Conservation (phyloP, 2,329 filamentous ascomycete species). For the Bertia moriformis region DNA sequence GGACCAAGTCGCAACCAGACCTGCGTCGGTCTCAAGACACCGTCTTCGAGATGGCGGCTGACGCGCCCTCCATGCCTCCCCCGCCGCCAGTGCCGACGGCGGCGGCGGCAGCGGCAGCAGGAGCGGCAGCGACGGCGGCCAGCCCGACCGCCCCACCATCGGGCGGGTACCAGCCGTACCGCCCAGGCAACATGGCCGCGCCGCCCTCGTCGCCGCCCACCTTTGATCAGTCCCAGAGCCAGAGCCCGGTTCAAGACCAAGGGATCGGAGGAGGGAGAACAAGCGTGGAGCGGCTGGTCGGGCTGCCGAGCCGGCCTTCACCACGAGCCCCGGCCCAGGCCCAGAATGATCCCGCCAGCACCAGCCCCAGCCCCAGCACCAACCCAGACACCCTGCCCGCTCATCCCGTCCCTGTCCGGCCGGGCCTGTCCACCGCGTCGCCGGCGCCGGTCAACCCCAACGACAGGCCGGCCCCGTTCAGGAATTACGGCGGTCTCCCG, state of each 20-base stretch:
- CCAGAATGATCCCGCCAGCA: conserved; percentile 9
- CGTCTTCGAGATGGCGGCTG: conserved; percentile 59
- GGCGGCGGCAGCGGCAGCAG: conserved; percentile 10
- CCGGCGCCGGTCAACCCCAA: conserved; percentile 34
- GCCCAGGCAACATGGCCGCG: background rate
- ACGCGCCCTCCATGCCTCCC: conserved; percentile 40
- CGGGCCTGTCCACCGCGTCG: conserved; percentile 44
- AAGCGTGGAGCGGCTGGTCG: too few relatives aligned
- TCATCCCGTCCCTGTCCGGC: conserved; percentile 48
- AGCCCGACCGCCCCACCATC: conserved; percentile 11
- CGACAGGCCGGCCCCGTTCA: conserved; percentile 37
- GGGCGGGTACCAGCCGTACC: conserved; percentile 8
- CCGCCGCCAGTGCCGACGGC: conserved; percentile 19
- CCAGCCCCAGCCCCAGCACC: conserved; percentile 10
- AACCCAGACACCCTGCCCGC: conserved; percentile 34
- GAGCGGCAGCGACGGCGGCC: conserved; percentile 11
- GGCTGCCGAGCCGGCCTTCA: too few relatives aligned
- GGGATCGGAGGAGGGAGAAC: too few relatives aligned
- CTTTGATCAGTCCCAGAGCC: conserved; percentile 5
- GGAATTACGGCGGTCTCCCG: conserved; percentile 11
- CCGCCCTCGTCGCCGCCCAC: conserved; percentile 2
- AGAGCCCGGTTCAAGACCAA: too few relatives aligned
- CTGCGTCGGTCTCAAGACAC: conserved; percentile 49
- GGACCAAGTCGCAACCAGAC: conserved; percentile 55
- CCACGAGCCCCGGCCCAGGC: too few relatives aligned